Conservation (phyloP, 2,329 filamentous ascomycete genomes). For the Hypoxylon sp. region DNA sequence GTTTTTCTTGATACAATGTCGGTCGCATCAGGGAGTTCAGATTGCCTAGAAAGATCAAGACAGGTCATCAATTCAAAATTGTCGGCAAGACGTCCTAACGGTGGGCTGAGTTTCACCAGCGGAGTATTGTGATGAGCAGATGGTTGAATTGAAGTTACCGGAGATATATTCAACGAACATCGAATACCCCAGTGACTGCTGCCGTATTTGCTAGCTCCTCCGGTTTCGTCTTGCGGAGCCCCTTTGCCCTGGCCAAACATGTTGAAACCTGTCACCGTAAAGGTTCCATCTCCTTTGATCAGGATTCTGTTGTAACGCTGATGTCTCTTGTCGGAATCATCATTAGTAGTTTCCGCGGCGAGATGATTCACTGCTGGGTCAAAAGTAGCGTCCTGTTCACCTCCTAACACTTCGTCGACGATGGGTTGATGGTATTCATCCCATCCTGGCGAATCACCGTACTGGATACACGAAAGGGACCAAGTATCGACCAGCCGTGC, state of each 20-base stretch:
- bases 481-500: constrained; percentile 62
- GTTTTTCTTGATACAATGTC: constrained; percentile 54
- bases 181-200: constrained; percentile 69
- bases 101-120: constrained; percentile 48
- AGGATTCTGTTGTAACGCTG: constrained; percentile 73
- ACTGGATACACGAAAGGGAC: constrained; percentile 55
- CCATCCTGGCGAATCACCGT: constrained; percentile 52
- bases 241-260: constrained; percentile 61
- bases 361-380: constrained; percentile 65
- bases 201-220: constrained; percentile 43
- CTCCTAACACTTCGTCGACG: constrained; percentile 57
- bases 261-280: constrained; percentile 59
- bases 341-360: constrained; percentile 59
- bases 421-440: constrained; percentile 34
- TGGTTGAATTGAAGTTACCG: constrained; percentile 14
- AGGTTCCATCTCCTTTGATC: constrained; percentile 52
- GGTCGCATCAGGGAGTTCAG: constrained; percentile 56
- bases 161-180: constrained; percentile 49
- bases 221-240: constrained; percentile 10
- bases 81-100: constrained; percentile 45
- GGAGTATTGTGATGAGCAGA: constrained; percentile 40
- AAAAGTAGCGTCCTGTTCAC: constrained; percentile 72
- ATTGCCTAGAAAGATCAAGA: constrained; percentile 51
- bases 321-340: constrained; percentile 61
- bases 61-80: constrained; percentile 49